Evolutionary conservation across 2,329 filamentous ascomycete genomes (phyloP).

Genomic region (Pseudofabraea citricarpa): DNA sequence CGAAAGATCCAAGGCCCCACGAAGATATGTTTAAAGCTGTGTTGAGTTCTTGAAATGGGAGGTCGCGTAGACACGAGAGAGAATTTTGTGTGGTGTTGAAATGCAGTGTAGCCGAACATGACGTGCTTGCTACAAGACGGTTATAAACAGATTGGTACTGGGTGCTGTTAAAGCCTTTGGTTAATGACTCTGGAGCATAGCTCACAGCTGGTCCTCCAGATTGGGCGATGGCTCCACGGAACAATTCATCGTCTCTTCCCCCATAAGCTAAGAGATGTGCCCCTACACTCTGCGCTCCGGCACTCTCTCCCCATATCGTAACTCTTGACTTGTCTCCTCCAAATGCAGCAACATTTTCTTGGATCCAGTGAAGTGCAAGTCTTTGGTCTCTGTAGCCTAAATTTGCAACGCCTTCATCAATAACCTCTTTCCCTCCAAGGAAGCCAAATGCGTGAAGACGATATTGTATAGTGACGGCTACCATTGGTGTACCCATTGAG

Average conservation of each 20-base stretch:
- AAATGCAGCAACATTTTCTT: too few relatives aligned
- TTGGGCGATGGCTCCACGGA: slow-evolving; percentile 42
- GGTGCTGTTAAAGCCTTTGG: slow-evolving; percentile 13
- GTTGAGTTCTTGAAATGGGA: slow-evolving; percentile 23
- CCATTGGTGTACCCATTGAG: slow-evolving; percentile 30
- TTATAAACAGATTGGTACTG: slow-evolving; percentile 25
- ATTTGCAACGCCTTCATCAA: slow-evolving; percentile 51
- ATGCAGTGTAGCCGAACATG: slow-evolving; percentile 19
- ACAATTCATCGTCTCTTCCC: slow-evolving; percentile 48
- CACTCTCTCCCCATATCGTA: slow-evolving; percentile 40
- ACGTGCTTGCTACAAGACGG: slow-evolving; percentile 28
- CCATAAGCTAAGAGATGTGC: slow-evolving; percentile 38
- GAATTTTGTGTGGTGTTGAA: too few relatives aligned
- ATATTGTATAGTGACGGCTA: slow-evolving; percentile 51
- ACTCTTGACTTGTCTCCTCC: slow-evolving; percentile 34
- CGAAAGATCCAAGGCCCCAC: slow-evolving; percentile 29
- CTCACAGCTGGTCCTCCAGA: slow-evolving; percentile 29
- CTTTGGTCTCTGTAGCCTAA: slow-evolving; percentile 58
- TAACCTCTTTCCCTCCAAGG: slow-evolving; percentile 48
- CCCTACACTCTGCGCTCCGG: slow-evolving; percentile 41
- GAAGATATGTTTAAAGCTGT: slow-evolving; percentile 13
- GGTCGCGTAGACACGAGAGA: slow-evolving; percentile 16
- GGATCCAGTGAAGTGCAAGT: slow-evolving; percentile 43
- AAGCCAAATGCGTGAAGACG: slow-evolving; percentile 65
- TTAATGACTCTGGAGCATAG: background rate